Evolutionary conservation across 1,139 yeast genomes (phyloP), one percentile per base, ranked within the genome.

Genomic region (Meyerozyma sp.): DNA sequence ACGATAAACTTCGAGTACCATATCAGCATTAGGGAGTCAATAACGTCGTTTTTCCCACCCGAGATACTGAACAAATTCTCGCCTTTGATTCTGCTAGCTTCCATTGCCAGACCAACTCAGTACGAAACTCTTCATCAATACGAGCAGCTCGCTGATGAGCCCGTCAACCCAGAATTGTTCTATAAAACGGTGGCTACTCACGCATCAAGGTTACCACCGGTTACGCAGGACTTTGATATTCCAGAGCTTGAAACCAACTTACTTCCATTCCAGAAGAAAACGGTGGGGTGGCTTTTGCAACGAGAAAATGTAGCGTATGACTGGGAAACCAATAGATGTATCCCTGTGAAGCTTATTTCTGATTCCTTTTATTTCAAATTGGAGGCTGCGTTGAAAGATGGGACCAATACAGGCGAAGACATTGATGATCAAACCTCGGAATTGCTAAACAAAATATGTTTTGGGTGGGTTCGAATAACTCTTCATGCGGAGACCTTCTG

Each of bases 221-320:
- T 55, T 3, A 50, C 49, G 2, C 50, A 49, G 4, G 49, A 54
- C 3, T 60, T 66, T 45, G 70, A 68, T 27, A 55, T 74, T n/a
- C 76, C 81, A 0, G 80, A 73, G 36, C 59, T 82, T 14, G 73
- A 68, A 25, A 71, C 83, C 0, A 63, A 65, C 5, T 61, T 82
- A 10, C 58, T 83, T 20, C 68, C 69, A 6, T 87, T 82, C 49
- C 95, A 87, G 55, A 65, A 72, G 5, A 78, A 75, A 42, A 74
- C 93, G 0, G 76, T 87, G 0, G 59, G 69, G 23, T 87, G 95
- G 95, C 65, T 84, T 50, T 58, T 87, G 6, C 50, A 63, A 0
- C 73, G 71, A 48, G 95, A 87, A 56, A 77, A 82, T 28, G 75
- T 73, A n/a, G 43, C 46, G 6, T 69, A 77, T 44, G 63, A 70